A percentile compares a stretch with the other conserved stretches of the same genome.
Evolutionary conservation across 208 protist species (phyloP).

Genomic region (Trichomonas tenax): DNA sequence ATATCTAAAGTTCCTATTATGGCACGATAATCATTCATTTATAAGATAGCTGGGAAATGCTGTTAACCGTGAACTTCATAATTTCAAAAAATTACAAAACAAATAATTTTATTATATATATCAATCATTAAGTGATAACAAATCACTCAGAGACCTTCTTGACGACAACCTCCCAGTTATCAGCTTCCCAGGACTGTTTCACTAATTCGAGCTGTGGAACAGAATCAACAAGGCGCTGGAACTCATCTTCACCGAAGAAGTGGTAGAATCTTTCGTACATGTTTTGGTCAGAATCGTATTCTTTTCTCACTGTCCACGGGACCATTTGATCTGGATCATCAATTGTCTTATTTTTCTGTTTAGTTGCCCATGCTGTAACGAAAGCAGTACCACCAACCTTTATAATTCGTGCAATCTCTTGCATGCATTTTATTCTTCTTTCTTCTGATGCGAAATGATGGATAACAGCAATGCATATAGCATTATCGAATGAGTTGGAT

Average conservation of each 20-base stretch:
- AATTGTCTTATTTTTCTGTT: background rate
- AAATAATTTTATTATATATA: background rate
- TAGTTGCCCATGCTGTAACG: background rate
- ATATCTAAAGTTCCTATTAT: no score
- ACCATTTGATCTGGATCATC: conserved; percentile 20
- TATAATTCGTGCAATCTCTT: background rate
- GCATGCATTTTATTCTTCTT: background rate
- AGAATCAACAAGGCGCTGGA: background rate
- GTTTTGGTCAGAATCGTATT: background rate
- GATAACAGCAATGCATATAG: background rate
- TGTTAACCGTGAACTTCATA: no score
- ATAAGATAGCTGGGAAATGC: no score
- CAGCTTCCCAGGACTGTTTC: background rate
- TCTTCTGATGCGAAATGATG: background rate
- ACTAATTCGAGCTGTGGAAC: background rate
- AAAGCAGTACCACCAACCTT: conserved; percentile 12
- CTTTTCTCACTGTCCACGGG: background rate
- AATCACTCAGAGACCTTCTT: background rate
- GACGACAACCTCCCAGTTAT: background rate
- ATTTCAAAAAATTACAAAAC: no score
- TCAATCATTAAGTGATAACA: background rate
- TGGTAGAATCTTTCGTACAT: background rate
- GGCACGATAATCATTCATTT: no score
- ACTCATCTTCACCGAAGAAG: background rate
- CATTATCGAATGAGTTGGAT: background rate